Conservation (phyloP, 73 alveolate genomes). For the Paramecium biaurelia region DNA sequence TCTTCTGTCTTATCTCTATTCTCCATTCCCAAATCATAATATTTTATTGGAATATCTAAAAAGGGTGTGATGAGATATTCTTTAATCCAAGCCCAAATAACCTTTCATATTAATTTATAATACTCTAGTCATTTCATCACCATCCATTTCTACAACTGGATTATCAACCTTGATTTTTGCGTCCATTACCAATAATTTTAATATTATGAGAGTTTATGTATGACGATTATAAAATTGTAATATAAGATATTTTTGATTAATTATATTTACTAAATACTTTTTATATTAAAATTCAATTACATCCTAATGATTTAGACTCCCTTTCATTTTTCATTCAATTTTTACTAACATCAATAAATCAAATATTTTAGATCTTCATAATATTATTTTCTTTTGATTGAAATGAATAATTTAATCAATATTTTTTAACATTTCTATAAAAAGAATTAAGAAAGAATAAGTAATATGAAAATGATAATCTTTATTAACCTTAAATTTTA, state of each 20-base stretch:
- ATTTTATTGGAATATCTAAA: slow-evolving; percentile 81
- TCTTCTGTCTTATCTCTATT: slow-evolving; percentile 84
- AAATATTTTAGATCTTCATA: no score
- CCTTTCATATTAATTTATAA: background rate
- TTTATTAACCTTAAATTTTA: no score
- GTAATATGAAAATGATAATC: no score
- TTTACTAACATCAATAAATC: no score
- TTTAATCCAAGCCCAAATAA: slow-evolving; percentile 74
- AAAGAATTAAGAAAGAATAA: no score
- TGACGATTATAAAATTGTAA: background rate
- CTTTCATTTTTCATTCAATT: no score
- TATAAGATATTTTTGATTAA: background rate
- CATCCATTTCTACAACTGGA: slow-evolving; percentile 86
- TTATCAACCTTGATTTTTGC: slow-evolving; percentile 72
- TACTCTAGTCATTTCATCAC: slow-evolving; percentile 77
- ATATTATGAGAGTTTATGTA: background rate
- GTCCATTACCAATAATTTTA: background rate
- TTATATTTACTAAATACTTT: background rate
- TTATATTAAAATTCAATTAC: background rate
- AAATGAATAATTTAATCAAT: no score
- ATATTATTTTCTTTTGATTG: no score
- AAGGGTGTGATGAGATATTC: slow-evolving; percentile 79
- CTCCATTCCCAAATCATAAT: slow-evolving; percentile 86
- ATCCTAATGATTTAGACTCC: background rate
- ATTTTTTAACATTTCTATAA: no score